Base-by-base conservation (phyloP, 345 rosid genomes). In the Euphorbia pulcherrima region DNA sequence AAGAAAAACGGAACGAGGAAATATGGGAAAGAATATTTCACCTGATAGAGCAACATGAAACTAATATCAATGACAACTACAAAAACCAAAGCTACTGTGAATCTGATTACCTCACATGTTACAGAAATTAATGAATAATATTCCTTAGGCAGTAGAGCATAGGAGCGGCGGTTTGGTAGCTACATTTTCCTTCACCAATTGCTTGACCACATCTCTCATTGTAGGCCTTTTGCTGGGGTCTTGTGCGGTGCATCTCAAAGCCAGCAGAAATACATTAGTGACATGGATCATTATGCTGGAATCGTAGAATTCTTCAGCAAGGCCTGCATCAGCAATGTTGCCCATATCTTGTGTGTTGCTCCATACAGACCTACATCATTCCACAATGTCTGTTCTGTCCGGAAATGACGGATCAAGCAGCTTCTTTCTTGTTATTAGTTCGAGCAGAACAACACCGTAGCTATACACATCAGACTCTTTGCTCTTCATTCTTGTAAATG, bases 161-260 rank as follows among this genome's bases (percentile, higher is more conserved):
- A n/a, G n/a, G n/a, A n/a, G n/a, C n/a, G n/a, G n/a, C n/a, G n/a
- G n/a, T n/a, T n/a, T n/a, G n/a, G 37, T 33, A 2, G 63, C 20
- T 60, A 24, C 48, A 21, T 56, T 68, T 35, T 81, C 70, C 29
- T 77, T 72, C 8, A 70, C 16, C 66, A 92, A 70, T 66, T 71
- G 80, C 72, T 75, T 88, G 37, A 88, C 92, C 18, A 79, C 98
- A 40, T 86, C 84, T 78, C 85, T 85, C 95, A 82, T 92, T 29
- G 81, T 72, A 0, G 91, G 95, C 70, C 98, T 83, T 60, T 26
- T 79, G 51, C 67, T 61, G 2, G 92, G 90, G 24, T 85, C 90
- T 33, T 67, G 69, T 52, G 88, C 85, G 8, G 86, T 83, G 54
- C 96, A 92, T 68, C 81, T 78, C 77, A 88, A 50, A 53, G 91